Evolutionary conservation across 495 filamentous ascomycete species (phyloP).

Genomic region (Neurospora sp.): DNA sequence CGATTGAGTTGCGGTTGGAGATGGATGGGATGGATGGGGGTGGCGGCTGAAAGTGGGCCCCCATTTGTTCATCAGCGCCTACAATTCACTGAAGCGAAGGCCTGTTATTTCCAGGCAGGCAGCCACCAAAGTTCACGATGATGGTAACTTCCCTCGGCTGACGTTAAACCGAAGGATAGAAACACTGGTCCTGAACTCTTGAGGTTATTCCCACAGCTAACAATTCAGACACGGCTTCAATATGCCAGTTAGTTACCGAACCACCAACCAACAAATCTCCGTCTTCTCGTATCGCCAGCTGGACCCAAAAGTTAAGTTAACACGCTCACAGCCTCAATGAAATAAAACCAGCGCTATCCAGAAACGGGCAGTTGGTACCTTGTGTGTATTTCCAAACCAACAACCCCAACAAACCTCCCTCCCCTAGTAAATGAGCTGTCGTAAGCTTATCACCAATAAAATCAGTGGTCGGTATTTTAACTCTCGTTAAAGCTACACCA

Average conservation of each 20-base stretch:
- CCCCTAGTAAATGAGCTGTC: not conserved
- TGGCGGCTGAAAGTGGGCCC: not conserved
- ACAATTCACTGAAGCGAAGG: not conserved
- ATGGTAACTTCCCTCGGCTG: not conserved
- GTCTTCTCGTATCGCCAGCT: not conserved
- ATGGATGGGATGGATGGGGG: not conserved
- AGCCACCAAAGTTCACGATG: not conserved
- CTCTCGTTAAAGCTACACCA: not conserved
- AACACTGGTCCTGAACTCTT: not conserved
- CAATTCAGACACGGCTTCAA: not conserved
- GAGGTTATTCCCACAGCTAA: not conserved
- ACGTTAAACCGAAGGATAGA: not conserved
- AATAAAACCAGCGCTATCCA: not conserved
- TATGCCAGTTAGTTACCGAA: not conserved
- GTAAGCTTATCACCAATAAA: constrained; percentile 9
- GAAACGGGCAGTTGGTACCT: not conserved
- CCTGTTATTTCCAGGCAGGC: not conserved
- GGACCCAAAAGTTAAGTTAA: not conserved
- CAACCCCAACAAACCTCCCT: not conserved
- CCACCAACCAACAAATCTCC: not conserved
- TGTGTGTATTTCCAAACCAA: not conserved
- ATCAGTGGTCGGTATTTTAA: not conserved
- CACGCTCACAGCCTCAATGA: not conserved
- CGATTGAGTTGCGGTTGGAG: not conserved
- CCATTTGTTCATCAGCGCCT: not conserved